Percentiles rank a stretch among this genome's conserved stretches.
Evolutionary conservation across 345 rosid species (phyloP).

Genomic region (Syzygium grande): DNA sequence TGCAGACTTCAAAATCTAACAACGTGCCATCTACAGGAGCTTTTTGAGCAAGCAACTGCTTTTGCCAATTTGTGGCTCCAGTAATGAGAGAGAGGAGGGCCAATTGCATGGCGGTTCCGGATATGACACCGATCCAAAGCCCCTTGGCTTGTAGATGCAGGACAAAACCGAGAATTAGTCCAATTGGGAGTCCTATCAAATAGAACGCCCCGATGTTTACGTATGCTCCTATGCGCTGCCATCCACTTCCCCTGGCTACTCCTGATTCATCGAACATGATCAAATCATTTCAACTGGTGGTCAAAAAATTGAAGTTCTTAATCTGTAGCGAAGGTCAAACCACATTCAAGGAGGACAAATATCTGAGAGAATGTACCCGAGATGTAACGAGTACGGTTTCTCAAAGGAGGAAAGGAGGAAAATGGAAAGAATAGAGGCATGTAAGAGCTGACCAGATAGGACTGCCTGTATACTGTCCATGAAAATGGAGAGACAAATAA

Average conservation of each 20-base stretch:
- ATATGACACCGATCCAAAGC: conserved; percentile 28
- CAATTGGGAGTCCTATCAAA: conserved; percentile 25
- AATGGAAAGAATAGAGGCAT: background rate
- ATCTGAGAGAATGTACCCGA: background rate
- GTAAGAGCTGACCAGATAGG: conserved; percentile 24
- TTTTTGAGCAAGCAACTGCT: conserved; percentile 12
- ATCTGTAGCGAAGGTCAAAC: background rate
- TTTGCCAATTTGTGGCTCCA: conserved; percentile 20
- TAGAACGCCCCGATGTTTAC: conserved; percentile 26
- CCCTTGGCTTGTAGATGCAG: conserved; percentile 22
- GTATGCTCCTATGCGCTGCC: conserved; percentile 26
- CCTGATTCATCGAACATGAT: conserved; percentile 7
- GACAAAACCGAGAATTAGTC: conserved; percentile 13
- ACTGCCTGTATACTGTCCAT: conserved; percentile 31
- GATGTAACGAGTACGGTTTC: background rate
- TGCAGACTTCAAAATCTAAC: background rate
- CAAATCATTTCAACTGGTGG: background rate
- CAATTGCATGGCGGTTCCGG: conserved; percentile 24
- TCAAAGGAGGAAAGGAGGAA: background rate
- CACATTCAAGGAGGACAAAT: background rate
- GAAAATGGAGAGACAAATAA: conserved; percentile 23
- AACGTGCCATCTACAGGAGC: background rate
- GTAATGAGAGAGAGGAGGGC: conserved; percentile 7
- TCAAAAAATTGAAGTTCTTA: background rate
- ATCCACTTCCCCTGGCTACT: conserved; percentile 33